A percentile compares a stretch with the other conserved stretches of the same genome.
phyloP scores from a whole-genome alignment of 1,284 basidiomycete genomes.

The Xerocomus amazonicus region DNA sequence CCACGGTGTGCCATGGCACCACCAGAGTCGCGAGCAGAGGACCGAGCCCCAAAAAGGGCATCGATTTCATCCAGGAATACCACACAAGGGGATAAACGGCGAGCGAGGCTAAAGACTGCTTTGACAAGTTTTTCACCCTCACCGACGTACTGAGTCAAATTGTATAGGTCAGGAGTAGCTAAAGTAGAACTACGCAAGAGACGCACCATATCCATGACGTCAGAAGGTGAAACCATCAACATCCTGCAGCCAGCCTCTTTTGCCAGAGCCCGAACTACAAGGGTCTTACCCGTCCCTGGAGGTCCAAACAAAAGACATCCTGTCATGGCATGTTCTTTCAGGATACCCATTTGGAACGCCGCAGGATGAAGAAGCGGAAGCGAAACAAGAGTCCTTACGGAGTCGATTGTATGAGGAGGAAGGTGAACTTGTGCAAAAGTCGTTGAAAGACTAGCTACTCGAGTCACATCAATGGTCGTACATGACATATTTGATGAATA shows the following conservation, averaged over 20 bases:
- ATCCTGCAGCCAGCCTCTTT: constrained; percentile 89
- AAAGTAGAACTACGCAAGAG: not conserved
- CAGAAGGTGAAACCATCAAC: constrained; percentile 80
- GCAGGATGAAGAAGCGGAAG: constrained; percentile 86
- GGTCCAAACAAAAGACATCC: constrained; percentile 90
- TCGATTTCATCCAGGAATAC: constrained; percentile 97
- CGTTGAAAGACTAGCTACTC: constrained; percentile 67
- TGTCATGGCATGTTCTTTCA: constrained; percentile 86
- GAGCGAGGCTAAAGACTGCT: constrained; percentile 86
- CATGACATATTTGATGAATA: constrained; percentile 10
- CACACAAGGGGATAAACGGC: constrained; percentile 86
- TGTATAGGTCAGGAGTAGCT: constrained; percentile 5
- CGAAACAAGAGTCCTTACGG: constrained; percentile 87
- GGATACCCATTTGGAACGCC: constrained; percentile 87
- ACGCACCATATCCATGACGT: constrained; percentile 85
- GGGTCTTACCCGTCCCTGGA: constrained; percentile 88
- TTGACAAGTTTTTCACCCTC: constrained; percentile 95
- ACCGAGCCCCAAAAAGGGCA: constrained; percentile 86
- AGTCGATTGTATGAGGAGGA: constrained; percentile 81
- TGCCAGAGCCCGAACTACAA: constrained; percentile 87
- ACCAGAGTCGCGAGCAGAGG: constrained; percentile 76
- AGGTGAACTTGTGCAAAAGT: constrained; percentile 87
- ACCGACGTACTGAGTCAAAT: constrained; percentile 72
- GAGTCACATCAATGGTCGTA: constrained; percentile 8
- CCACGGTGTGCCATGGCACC: constrained; percentile 81